Percentiles rank a stretch among this genome's conserved stretches.
Evolutionary conservation across 768 basidiomycete species (phyloP).

Genomic region (Baorangia bicolor): DNA sequence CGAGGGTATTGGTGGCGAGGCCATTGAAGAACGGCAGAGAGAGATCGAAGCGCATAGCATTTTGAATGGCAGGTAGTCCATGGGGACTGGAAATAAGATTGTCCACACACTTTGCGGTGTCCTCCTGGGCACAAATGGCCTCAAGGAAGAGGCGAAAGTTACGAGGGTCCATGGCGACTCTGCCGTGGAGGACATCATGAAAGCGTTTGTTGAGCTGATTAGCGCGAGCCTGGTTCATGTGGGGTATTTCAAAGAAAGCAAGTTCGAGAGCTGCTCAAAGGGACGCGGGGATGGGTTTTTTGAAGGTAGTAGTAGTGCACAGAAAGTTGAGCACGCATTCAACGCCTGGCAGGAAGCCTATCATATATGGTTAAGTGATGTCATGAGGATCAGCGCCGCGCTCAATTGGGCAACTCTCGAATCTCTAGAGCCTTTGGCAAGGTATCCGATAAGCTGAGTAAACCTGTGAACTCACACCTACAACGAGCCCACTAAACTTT

Average conservation of each 20-base stretch:
- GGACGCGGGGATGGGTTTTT: neutral
- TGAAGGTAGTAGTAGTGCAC: neutral
- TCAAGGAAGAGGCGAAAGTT: slow-evolving; percentile 43
- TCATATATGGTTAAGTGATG: neutral
- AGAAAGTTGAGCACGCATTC: slow-evolving; percentile 1
- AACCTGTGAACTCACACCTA: neutral
- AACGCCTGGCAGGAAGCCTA: neutral
- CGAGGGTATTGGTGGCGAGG: slow-evolving; percentile 35
- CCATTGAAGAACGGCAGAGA: slow-evolving; percentile 45
- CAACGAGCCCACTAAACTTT: neutral
- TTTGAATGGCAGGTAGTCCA: slow-evolving; percentile 42
- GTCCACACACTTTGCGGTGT: slow-evolving; percentile 39
- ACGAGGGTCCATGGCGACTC: slow-evolving; percentile 22
- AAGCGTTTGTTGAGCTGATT: slow-evolving; percentile 37
- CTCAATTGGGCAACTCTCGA: slow-evolving; percentile 4
- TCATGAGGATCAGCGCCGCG: neutral
- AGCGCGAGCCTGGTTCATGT: slow-evolving; percentile 18
- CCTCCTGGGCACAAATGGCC: slow-evolving; percentile 41
- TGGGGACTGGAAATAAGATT: slow-evolving; percentile 35
- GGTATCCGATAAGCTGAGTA: neutral
- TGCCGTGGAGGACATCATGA: slow-evolving; percentile 34
- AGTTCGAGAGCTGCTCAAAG: neutral
- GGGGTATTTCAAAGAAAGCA: neutral
- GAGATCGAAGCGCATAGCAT: slow-evolving; percentile 43
- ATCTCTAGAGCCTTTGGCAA: neutral